Base-by-base conservation (phyloP, 2,329 filamentous ascomycete species). In the Teratosphaeria gauchensis region DNA sequence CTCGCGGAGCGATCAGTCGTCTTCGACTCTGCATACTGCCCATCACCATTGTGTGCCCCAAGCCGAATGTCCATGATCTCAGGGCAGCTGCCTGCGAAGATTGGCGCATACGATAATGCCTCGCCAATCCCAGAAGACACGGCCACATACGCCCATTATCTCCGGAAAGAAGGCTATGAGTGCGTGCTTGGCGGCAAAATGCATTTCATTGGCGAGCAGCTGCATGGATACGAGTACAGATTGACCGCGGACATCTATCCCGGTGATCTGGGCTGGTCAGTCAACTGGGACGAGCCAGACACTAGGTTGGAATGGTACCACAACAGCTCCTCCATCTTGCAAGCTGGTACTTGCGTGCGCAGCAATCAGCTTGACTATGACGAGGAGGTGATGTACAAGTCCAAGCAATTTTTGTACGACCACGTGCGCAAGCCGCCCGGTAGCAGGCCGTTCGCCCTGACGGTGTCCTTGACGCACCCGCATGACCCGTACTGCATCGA, bases 301-400 rank as follows among this genome's bases (percentile, higher is more conserved):
- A 85, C 84, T 48, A 84, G 92, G 53, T 84, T 92, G 51, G 92
- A 96, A 75, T 96, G 91, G 89, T 96, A 94, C 72, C 92, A 96
- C 79, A 96, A 96, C 73, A 91, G 92, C 75, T 92, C 89, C 69
- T 96, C 91, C 6, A 92, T 96, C 66, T 79, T 92, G 69, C 90
- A 96, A 73, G 92, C 92, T 0, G 92, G 92, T 9, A 84, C 87
- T 32, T 95, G 91, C 68, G 87, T 95, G 48, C 84, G 91, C 64
- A 95, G 90, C 75, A 96, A 96, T 76, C 92, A 96, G 79, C 82
- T 96, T 56, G 92, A 96, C 73, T 96, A 92, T 68, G 92, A 96
- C 68, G 92, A 96, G 76, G 92, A 96, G 75, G 90, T 96, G 72
- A 92, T 96, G 85, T 92, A 89, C 78, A 89, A 87, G 73, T 89